phyloP scores from a whole-genome alignment of 1,284 basidiomycete genomes.

The Ceratobasidium sp. region DNA sequence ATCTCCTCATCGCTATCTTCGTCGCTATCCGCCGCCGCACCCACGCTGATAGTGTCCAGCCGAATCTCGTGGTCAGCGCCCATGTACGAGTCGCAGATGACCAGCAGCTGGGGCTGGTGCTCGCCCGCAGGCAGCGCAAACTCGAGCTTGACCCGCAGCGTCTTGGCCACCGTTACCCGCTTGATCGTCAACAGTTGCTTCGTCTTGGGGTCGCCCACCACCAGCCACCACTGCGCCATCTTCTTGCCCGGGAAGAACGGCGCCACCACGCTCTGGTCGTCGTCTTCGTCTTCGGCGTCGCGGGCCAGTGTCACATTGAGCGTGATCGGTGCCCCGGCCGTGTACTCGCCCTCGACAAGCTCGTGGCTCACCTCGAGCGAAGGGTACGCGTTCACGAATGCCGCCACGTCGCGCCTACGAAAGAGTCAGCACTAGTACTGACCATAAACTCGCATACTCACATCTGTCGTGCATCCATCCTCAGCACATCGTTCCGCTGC shows the following conservation, averaged over 20 bases:
- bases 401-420: slow-evolving; percentile 83
- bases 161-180: slow-evolving; percentile 87
- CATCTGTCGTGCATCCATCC: slow-evolving; percentile 90
- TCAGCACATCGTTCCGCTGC: slow-evolving; percentile 80
- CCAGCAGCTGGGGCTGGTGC: slow-evolving; percentile 86
- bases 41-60: slow-evolving; percentile 81
- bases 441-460: slow-evolving; percentile 56
- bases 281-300: slow-evolving; percentile 78
- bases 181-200: slow-evolving; percentile 92
- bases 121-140: slow-evolving; percentile 86
- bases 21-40: slow-evolving; percentile 86
- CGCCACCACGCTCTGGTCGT: slow-evolving; percentile 84
- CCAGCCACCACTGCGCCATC: slow-evolving; percentile 97
- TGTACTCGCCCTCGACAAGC: slow-evolving; percentile 82
- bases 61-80: slow-evolving; percentile 92
- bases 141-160: slow-evolving; percentile 84
- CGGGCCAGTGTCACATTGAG: slow-evolving; percentile 83
- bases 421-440: slow-evolving; percentile 45
- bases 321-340: slow-evolving; percentile 82
- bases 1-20: slow-evolving; percentile 59
- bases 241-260: slow-evolving; percentile 93
- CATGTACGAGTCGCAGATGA: slow-evolving; percentile 92
- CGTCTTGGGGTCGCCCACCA: slow-evolving; percentile 82
- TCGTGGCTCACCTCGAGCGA: slow-evolving; percentile 88
- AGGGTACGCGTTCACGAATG: slow-evolving; percentile 94